Evolutionary conservation across 2,329 filamentous ascomycete species (phyloP).

Genomic region (Claviceps quebecensis): DNA sequence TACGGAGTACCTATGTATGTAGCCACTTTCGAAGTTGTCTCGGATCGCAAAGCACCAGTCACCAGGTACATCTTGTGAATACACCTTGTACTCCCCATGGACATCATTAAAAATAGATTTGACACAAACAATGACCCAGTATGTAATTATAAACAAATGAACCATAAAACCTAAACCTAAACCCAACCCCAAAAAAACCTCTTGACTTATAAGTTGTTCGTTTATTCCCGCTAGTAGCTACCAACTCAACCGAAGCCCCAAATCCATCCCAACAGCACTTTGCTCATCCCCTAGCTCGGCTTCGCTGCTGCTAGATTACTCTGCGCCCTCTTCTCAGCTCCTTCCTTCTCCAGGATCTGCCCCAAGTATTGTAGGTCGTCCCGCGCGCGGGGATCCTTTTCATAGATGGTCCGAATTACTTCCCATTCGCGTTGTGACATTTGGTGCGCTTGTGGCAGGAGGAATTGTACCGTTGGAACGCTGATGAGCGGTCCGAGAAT

Average conservation of each 20-base stretch:
- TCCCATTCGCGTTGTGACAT: conserved; percentile 62
- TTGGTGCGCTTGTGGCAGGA: conserved; percentile 53
- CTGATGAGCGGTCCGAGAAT: conserved; percentile 49
- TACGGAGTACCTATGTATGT: too few species aligned
- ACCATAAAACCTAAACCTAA: too few species aligned
- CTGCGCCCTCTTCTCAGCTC: conserved; percentile 12
- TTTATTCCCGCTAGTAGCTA: too few species aligned
- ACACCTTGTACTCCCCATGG: too few species aligned
- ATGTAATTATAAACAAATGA: too few species aligned
- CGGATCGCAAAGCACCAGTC: too few species aligned
- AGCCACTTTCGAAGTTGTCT: too few species aligned
- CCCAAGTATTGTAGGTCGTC: conserved; percentile 47
- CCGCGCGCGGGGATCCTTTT: conserved; percentile 49
- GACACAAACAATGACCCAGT: too few species aligned
- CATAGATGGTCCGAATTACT: conserved; percentile 55
- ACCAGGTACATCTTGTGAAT: too few species aligned
- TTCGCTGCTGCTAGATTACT: conserved; percentile 1
- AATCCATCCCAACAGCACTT: neutral
- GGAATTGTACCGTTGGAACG: conserved; percentile 52
- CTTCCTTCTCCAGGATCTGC: conserved; percentile 37
- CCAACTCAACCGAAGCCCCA: neutral
- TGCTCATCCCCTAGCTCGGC: neutral
- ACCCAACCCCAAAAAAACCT: too few species aligned
- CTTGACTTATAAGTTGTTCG: too few species aligned
- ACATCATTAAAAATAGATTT: too few species aligned